Evolutionary conservation across 257 asterid genomes (phyloP).

Genomic region (Echium plantagineum): DNA sequence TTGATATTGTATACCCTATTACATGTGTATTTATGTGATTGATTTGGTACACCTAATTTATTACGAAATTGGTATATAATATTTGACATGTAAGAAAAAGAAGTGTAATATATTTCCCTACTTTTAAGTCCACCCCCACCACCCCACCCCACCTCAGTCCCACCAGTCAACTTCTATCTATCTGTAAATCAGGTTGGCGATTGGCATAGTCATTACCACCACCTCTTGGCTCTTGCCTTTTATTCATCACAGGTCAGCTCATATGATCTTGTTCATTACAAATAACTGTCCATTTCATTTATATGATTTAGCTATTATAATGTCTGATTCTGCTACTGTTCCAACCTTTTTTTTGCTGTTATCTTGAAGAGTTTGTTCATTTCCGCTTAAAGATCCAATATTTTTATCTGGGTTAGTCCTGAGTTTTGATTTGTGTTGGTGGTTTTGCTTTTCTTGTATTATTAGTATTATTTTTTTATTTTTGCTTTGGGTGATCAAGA

Average conservation of each 20-base stretch:
- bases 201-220: background rate
- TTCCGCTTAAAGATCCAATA: background rate
- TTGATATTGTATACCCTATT: too few relatives aligned
- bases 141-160: background rate
- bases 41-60: too few relatives aligned
- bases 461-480: background rate
- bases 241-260: background rate
- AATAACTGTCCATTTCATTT: background rate
- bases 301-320: background rate
- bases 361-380: background rate
- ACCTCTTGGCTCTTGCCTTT: background rate
- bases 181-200: background rate
- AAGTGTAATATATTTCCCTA: too few relatives aligned
- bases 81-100: too few relatives aligned
- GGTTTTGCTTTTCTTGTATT: background rate
- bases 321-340: background rate
- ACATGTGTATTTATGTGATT: too few relatives aligned
- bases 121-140: background rate
- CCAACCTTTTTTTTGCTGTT: background rate
- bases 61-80: too few relatives aligned
- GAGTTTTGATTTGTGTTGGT: constrained; percentile 13
- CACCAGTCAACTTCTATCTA: background rate
- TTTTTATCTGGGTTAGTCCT: constrained; percentile 8
- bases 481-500: constrained; percentile 9
- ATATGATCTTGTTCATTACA: background rate